These are phyloP conservation scores for Aspergillus sp. DNA, from an alignment of 2,329 filamentous ascomycete genomes.

Conservation along the genomic window DNA sequence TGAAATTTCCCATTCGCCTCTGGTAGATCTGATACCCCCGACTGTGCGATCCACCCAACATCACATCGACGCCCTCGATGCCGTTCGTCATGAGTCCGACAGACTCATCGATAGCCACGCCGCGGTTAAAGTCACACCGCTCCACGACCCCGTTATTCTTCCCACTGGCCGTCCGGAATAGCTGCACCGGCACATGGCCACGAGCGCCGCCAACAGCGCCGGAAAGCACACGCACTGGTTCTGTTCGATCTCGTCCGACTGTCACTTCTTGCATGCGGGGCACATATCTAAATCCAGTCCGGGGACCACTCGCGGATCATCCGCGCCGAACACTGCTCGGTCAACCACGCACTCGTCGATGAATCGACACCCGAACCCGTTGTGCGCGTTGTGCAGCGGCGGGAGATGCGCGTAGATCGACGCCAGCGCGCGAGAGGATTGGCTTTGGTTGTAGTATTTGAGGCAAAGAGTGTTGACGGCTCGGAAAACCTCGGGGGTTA, in stretches of 20 bases:
- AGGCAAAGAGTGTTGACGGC: conserved; percentile 23
- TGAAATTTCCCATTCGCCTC: conserved; percentile 55
- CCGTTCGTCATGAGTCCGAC: conserved; percentile 56
- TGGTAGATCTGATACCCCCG: conserved; percentile 58
- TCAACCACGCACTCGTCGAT: conserved; percentile 51
- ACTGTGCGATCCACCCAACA: conserved; percentile 46
- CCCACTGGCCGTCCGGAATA: conserved; percentile 53
- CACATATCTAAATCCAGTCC: conserved; percentile 39
- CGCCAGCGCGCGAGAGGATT: conserved; percentile 49
- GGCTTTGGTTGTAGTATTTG: conserved; percentile 43
- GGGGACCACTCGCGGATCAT: conserved; percentile 49
- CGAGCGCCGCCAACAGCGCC: conserved; percentile 48
- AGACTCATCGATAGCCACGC: conserved; percentile 56
- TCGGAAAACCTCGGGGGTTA: conserved; percentile 20
- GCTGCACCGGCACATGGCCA: conserved; percentile 48
- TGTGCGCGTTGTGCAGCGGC: conserved; percentile 2
- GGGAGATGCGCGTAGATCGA: conserved; percentile 21
- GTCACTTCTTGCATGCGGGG: conserved; percentile 46
- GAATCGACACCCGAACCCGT: conserved; percentile 22
- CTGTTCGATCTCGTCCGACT: conserved; percentile 49
- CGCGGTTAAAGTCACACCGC: conserved; percentile 48
- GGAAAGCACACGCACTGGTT: conserved; percentile 57
- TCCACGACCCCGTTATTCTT: conserved; percentile 54
- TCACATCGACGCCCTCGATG: conserved; percentile 54
- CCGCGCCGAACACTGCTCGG: conserved; percentile 47